A percentile compares a stretch with the other conserved stretches of the same genome.
Evolutionary conservation across 2,329 filamentous ascomycete genomes (phyloP).

Genomic region (Nectriaceae sp.): DNA sequence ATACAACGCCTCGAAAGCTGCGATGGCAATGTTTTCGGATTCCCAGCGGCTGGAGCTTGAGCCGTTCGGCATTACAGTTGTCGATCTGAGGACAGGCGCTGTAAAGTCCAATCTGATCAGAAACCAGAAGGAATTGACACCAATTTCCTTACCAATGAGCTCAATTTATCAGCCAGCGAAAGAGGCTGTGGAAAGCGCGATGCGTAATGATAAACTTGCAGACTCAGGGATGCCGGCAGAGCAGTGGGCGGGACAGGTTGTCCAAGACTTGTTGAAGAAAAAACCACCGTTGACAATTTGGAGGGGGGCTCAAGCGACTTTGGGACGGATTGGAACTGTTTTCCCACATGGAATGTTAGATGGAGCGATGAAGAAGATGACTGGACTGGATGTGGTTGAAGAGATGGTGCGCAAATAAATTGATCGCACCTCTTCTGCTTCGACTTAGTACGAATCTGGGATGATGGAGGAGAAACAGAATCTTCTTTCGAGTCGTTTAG

Average conservation of each 20-base stretch:
- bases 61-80: conserved; percentile 28
- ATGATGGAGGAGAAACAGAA: too few species aligned
- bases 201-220: conserved; percentile 4
- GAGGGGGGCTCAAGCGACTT: conserved; percentile 3
- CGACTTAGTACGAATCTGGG: too few species aligned
- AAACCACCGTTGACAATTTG: conserved; percentile 8
- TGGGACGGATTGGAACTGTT: background rate
- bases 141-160: conserved; percentile 1
- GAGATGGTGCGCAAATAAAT: background rate
- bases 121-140: background rate
- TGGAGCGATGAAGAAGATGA: conserved; percentile 3
- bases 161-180: conserved; percentile 9
- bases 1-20: conserved; percentile 30
- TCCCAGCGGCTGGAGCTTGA: conserved; percentile 29
- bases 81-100: conserved; percentile 16
- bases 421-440: too few species aligned
- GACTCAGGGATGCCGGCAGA: conserved; percentile 3
- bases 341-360: conserved; percentile 3
- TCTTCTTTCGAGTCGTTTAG: too few species aligned
- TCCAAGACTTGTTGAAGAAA: conserved; percentile 3
- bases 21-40: conserved; percentile 23
- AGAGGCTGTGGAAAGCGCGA: background rate
- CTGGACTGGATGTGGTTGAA: conserved; percentile 4
- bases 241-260: conserved; percentile 6
- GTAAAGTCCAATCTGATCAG: conserved; percentile 11